These are phyloP conservation scores for Geopyxis carbonaria DNA, from an alignment of 495 filamentous ascomycete species.

Conservation along the genomic window DNA sequence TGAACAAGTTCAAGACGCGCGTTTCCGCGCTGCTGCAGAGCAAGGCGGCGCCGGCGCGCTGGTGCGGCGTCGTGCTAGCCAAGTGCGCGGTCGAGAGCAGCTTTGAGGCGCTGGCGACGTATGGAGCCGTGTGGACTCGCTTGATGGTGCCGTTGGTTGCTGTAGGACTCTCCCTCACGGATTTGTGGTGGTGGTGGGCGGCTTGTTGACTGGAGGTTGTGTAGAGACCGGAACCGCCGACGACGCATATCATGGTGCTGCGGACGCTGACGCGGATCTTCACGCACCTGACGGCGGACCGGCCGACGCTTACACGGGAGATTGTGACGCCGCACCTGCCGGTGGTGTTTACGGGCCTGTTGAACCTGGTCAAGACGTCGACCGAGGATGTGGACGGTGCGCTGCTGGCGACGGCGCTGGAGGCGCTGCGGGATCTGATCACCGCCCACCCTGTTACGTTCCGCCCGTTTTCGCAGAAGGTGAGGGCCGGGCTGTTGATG, in stretches of 20 bases:
- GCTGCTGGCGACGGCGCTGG: conserved; percentile 7
- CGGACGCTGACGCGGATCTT: conserved; percentile 16
- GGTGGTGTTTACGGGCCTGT: conserved; percentile 10
- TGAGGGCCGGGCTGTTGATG: conserved; percentile 9
- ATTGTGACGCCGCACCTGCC: conserved; percentile 22
- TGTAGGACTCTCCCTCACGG: conserved; percentile 8
- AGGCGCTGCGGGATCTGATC: conserved; percentile 18
- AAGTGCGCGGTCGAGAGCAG: conserved; percentile 19
- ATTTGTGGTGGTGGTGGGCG: not conserved
- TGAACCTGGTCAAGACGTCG: conserved; percentile 7
- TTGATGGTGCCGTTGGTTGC: conserved; percentile 17
- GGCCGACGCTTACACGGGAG: conserved; percentile 19
- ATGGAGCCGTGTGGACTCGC: conserved; percentile 15
- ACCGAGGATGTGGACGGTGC: not conserved
- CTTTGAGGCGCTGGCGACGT: conserved; percentile 16
- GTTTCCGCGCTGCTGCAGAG: conserved; percentile 22
- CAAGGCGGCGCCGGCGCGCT: conserved; percentile 11
- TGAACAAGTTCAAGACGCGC: conserved; percentile 22
- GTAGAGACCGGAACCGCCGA: conserved; percentile 19
- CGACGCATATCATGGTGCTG: conserved; percentile 13
- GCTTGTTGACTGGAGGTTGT: not conserved
- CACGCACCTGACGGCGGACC: conserved; percentile 12
- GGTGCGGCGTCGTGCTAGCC: conserved; percentile 18
- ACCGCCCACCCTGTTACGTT: conserved; percentile 20
- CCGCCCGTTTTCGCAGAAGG: conserved; percentile 15